Percentiles rank a stretch among this genome's conserved stretches.
Evolutionary conservation across 805 yeast species (phyloP).

Genomic region (Cyberlindnera meyerae): DNA sequence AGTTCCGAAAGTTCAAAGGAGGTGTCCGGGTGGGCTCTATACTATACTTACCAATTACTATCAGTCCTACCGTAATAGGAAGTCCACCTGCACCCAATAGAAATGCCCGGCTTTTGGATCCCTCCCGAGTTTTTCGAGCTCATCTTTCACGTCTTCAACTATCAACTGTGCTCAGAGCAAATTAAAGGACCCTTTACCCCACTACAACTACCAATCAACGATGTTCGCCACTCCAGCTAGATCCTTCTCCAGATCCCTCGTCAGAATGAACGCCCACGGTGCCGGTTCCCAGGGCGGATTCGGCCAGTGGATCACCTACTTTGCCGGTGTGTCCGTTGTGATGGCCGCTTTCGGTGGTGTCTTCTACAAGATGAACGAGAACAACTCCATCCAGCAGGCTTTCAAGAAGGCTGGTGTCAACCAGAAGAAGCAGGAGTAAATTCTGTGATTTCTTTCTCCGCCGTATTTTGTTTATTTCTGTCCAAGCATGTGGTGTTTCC

Average conservation of each 20-base stretch:
- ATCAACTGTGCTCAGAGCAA: too few relatives aligned
- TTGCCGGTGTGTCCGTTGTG: slow-evolving; percentile 22
- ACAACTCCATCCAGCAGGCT: slow-evolving; percentile 17
- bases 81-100: slow-evolving; percentile 16
- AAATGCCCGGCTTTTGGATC: slow-evolving; percentile 3
- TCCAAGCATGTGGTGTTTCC: too few relatives aligned
- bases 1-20: too few relatives aligned
- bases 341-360: slow-evolving; percentile 21
- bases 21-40: slow-evolving; percentile 13
- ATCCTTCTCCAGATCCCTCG: slow-evolving; percentile 24
- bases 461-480: too few relatives aligned
- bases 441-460: too few relatives aligned
- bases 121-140: neutral
- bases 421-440: slow-evolving; percentile 9
- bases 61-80: slow-evolving; percentile 9
- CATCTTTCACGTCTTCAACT: too few relatives aligned
- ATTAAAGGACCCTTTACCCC: too few relatives aligned
- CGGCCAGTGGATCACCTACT: slow-evolving; percentile 24
- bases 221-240: slow-evolving; percentile 27
- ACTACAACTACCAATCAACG: too few relatives aligned
- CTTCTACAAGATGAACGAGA: slow-evolving; percentile 24
- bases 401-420: slow-evolving; percentile 21
- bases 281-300: slow-evolving; percentile 16
- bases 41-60: too few relatives aligned
- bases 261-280: slow-evolving; percentile 20